Base-by-base conservation (phyloP, 768 basidiomycete genomes). In the Ramaria rubella region DNA sequence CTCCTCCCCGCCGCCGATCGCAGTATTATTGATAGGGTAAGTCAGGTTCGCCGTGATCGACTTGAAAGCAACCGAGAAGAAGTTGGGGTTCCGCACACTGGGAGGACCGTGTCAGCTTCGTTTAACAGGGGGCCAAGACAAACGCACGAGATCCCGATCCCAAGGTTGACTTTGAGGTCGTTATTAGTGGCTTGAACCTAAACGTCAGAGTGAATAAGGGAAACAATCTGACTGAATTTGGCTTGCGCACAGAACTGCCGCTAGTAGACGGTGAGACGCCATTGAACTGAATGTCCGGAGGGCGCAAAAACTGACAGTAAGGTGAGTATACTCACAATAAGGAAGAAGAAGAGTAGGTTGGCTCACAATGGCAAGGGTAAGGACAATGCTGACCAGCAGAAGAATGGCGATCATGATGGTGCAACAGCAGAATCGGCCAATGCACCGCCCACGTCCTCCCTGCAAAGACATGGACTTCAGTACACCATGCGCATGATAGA, bases 61-160 rank as follows among this genome's bases (percentile, higher is more conserved):
- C 52, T 78, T 77, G 68, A 93, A 77, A 19, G 75, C 76, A 9
- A 87, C 84, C 8, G 77, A 69, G 65, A 93, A 90, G 69, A 81
- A 90, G 67, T 92, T 92, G 27, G 90, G 90, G 63, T 93, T 93
- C 65, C 73, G 72, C 54, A 91, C 86, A 27, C 89, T 92, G 61
- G 55, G 27, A 5, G 55, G 56, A n/a, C 23, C 42, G 8, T 30
- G 36, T 63, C n/a, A 59, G 9, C 4, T 49, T 31, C 24, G 52
- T 56, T 30, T 56, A 44, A 62, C 34, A 67, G 29, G 42, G n/a
- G 11, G 58, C 58, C 26, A 40, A 59, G 49, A 42, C 1, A 21
- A 45, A 53, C 23, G 68, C 85, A 88, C 86, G 78, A 75, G 61
- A 90, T 82, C 61, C 81, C 76, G n/a, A 88, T 73, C 31, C 76